Evolutionary conservation across 495 filamentous ascomycete genomes (phyloP).

Genomic region (Aspergillus avenaceus): DNA sequence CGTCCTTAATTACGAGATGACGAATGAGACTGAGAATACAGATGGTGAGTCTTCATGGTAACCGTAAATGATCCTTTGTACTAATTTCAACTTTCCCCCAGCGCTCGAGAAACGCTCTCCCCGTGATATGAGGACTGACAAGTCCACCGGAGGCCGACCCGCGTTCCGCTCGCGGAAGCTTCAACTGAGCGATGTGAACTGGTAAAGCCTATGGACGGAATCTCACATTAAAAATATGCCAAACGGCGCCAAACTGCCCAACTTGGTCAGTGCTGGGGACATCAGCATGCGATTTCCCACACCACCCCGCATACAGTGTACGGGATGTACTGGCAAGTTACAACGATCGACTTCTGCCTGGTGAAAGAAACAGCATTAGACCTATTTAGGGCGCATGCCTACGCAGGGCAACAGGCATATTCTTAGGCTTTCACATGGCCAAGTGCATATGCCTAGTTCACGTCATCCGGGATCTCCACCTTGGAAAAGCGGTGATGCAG

Average conservation of each 20-base stretch:
- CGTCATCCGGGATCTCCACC: neutral
- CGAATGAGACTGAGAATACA: conserved; percentile 68
- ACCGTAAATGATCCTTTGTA: no score
- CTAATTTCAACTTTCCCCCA: conserved; percentile 5
- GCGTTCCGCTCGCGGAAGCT: conserved; percentile 85
- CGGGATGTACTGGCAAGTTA: neutral
- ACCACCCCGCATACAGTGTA: neutral
- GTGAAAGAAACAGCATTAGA: neutral
- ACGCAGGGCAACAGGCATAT: neutral
- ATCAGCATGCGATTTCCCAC: neutral
- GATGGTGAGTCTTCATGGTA: conserved; percentile 53
- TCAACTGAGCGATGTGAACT: conserved; percentile 95
- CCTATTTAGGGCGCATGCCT: neutral
- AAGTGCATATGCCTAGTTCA: neutral
- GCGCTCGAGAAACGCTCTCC: conserved; percentile 36
- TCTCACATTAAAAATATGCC: neutral
- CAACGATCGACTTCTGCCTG: neutral
- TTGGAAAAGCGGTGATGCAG: no score
- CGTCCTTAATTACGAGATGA: conserved; percentile 91
- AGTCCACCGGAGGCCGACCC: conserved; percentile 63
- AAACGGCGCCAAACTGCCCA: neutral
- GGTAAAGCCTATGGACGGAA: conserved; percentile 56
- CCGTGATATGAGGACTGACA: conserved; percentile 51
- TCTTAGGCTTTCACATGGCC: neutral
- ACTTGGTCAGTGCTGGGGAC: neutral